Conservation (phyloP, 805 yeast species). For the Yarrowia yakushimensis region DNA sequence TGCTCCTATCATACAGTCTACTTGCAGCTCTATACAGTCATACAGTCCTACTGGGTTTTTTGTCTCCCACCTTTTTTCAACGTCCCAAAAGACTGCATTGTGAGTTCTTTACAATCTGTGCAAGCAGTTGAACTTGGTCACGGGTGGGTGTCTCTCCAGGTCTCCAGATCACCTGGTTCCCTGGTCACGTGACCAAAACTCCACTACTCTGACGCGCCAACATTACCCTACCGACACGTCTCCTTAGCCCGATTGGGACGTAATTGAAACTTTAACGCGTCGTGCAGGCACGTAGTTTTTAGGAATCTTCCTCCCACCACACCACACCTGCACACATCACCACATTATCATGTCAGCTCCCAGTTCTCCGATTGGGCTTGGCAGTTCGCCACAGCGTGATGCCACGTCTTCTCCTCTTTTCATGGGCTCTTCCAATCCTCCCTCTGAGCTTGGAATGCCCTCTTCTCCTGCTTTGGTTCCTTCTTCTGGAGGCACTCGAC, state of each 20-base stretch:
- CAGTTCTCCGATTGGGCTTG: slow-evolving; percentile 2
- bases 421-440: neutral
- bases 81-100: too few species aligned
- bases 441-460: neutral
- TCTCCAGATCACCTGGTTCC: too few species aligned
- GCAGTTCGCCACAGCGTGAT: neutral
- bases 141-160: too few species aligned
- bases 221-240: slow-evolving; percentile 19
- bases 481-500: neutral
- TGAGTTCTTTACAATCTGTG: too few species aligned
- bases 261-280: slow-evolving; percentile 19
- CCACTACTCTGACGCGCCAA: neutral
- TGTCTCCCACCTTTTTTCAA: too few species aligned
- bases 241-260: slow-evolving; percentile 2
- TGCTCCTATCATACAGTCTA: too few species aligned
- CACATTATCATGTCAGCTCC: neutral
- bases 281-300: neutral
- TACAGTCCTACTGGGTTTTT: too few species aligned
- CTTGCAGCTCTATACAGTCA: too few species aligned
- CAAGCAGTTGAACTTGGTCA: too few species aligned
- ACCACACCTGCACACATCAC: neutral
- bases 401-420: neutral
- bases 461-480: neutral
- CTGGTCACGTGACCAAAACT: too few species aligned
- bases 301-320: neutral